phyloP scores from a whole-genome alignment of 116 monocot species.

The Posidonia oceanica region DNA sequence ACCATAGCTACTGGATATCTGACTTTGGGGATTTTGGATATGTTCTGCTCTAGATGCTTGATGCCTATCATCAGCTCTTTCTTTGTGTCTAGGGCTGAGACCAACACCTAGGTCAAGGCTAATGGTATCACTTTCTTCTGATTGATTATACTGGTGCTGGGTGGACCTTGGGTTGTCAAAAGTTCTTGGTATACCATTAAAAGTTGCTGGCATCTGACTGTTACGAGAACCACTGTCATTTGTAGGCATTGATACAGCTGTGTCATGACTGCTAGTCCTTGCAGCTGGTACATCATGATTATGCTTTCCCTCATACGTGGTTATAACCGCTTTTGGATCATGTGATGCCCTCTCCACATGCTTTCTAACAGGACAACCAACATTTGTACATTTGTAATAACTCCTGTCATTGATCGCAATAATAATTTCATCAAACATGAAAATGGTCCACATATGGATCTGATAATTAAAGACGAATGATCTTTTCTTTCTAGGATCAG shows the following conservation, averaged over 20 bases:
- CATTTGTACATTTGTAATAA: slow-evolving; percentile 91
- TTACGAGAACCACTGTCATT: slow-evolving; percentile 7
- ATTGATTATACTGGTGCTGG: slow-evolving; percentile 25
- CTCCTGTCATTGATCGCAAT: slow-evolving; percentile 33
- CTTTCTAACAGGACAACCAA: slow-evolving; percentile 82
- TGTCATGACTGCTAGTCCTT: slow-evolving; percentile 37
- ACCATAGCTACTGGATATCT: slow-evolving; percentile 13
- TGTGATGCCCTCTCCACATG: slow-evolving; percentile 95
- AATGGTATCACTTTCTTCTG: slow-evolving; percentile 32
- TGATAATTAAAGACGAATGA: too few species aligned
- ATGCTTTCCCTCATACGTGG: slow-evolving; percentile 96
- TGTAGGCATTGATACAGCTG: slow-evolving; percentile 15
- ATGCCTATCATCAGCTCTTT: slow-evolving; percentile 11
- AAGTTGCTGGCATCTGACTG: slow-evolving; percentile 17
- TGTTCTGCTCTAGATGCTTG: slow-evolving; percentile 11
- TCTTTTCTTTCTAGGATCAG: too few species aligned
- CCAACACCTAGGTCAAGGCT: slow-evolving; percentile 88
- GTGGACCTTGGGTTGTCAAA: slow-evolving; percentile 17
- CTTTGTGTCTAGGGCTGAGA: slow-evolving; percentile 30
- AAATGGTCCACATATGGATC: background rate
- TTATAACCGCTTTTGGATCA: slow-evolving; percentile 97
- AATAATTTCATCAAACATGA: background rate
- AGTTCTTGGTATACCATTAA: slow-evolving; percentile 20
- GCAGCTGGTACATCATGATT: slow-evolving; percentile 94
- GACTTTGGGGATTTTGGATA: slow-evolving; percentile 20